phyloP scores from a whole-genome alignment of 1,284 basidiomycete genomes.

The Cutaneotrichosporon cutaneum region DNA sequence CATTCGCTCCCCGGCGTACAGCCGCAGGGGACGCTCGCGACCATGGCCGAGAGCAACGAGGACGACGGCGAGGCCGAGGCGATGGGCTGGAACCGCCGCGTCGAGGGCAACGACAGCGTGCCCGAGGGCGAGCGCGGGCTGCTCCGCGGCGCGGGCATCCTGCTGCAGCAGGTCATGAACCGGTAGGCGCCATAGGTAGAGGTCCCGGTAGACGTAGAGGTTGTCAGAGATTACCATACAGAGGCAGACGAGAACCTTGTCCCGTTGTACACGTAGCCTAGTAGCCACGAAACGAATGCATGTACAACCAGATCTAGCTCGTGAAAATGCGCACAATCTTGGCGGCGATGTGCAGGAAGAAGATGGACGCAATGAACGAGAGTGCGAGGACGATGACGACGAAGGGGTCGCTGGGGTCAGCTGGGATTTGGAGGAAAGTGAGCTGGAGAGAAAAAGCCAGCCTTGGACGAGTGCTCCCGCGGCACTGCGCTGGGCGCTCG shows the following conservation, averaged over 20 bases:
- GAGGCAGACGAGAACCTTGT: background rate
- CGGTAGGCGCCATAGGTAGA: constrained; percentile 20
- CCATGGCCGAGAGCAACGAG: constrained; percentile 26
- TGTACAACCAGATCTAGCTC: constrained; percentile 58
- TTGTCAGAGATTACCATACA: background rate
- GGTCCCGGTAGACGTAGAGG: background rate
- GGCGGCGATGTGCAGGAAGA: constrained; percentile 97
- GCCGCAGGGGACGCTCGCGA: constrained; percentile 16
- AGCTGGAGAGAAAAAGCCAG: too few species aligned
- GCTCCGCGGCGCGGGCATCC: constrained; percentile 43
- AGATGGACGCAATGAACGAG: constrained; percentile 97
- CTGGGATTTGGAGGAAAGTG: too few species aligned
- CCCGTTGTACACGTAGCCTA: background rate
- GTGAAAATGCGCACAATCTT: constrained; percentile 89
- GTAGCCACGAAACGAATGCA: constrained; percentile 2
- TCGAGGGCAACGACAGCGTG: constrained; percentile 24
- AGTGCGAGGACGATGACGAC: constrained; percentile 95
- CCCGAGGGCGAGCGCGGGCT: constrained; percentile 30
- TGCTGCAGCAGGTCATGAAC: constrained; percentile 49
- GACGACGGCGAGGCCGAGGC: constrained; percentile 27
- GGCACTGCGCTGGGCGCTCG: too few species aligned
- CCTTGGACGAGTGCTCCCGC: too few species aligned
- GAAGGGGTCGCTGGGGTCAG: constrained; percentile 77
- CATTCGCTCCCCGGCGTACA: background rate
- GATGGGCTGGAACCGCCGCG: constrained; percentile 24